Percentiles rank a stretch among this genome's conserved stretches.
Conservation (phyloP, 257 asterid genomes). For the Solanum medicagineum region DNA sequence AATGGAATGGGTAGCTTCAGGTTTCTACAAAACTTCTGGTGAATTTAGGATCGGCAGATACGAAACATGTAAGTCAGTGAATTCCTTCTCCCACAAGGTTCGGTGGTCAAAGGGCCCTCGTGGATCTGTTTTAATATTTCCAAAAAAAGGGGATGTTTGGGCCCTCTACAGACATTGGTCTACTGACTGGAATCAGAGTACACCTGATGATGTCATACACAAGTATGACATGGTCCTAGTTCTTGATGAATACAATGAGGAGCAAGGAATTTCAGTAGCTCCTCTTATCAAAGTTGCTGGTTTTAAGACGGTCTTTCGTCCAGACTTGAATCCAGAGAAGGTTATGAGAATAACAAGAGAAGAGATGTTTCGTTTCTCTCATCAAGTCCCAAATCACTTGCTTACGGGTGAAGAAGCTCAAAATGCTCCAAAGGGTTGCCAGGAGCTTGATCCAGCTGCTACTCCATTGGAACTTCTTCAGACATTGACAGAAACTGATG, state of each 20-base stretch:
- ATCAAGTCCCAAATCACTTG: slow-evolving; percentile 15
- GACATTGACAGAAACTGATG: background rate
- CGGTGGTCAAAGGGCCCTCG: slow-evolving; percentile 17
- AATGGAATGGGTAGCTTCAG: slow-evolving; percentile 16
- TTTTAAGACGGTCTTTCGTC: slow-evolving; percentile 16
- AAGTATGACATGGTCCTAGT: slow-evolving; percentile 21
- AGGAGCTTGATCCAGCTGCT: slow-evolving; percentile 28
- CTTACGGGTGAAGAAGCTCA: slow-evolving; percentile 20
- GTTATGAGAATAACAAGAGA: slow-evolving; percentile 9
- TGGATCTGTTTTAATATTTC: slow-evolving; percentile 12
- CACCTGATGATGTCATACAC: slow-evolving; percentile 20
- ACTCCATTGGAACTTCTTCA: slow-evolving; percentile 19
- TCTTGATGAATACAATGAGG: slow-evolving; percentile 13
- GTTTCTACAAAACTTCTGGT: slow-evolving; percentile 22
- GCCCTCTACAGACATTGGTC: slow-evolving; percentile 21
- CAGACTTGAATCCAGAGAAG: background rate
- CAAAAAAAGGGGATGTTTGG: slow-evolving; percentile 17
- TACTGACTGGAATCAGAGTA: slow-evolving; percentile 13
- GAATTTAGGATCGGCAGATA: slow-evolving; percentile 17
- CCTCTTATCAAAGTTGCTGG: slow-evolving; percentile 16
- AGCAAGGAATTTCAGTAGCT: slow-evolving; percentile 15
- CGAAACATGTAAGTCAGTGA: slow-evolving; percentile 4
- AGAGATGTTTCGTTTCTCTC: slow-evolving; percentile 28
- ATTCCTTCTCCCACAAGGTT: slow-evolving; percentile 22
- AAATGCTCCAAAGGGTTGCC: slow-evolving; percentile 17